These are phyloP conservation scores for Tulasnella sp. DNA, from an alignment of 768 basidiomycete species.

Conservation along the genomic window DNA sequence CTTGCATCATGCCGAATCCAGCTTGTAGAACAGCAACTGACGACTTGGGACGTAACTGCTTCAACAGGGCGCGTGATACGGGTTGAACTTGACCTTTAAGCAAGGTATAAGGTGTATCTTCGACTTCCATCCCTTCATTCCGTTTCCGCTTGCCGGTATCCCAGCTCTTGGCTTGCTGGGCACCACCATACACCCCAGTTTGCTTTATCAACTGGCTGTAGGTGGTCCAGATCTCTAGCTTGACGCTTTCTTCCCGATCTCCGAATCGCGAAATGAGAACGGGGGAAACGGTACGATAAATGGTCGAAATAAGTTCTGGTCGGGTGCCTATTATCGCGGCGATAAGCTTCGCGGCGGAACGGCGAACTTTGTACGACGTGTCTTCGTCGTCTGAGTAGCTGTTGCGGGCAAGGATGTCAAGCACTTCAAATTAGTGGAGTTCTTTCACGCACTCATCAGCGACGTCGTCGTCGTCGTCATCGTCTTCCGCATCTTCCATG, in stretches of 20 bases:
- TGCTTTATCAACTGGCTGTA: slow-evolving; percentile 73
- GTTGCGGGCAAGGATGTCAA: background rate
- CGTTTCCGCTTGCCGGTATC: slow-evolving; percentile 60
- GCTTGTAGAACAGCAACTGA: slow-evolving; percentile 67
- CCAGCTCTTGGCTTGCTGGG: slow-evolving; percentile 39
- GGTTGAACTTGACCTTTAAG: slow-evolving; percentile 64
- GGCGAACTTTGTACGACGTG: slow-evolving; percentile 92
- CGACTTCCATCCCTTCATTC: slow-evolving; percentile 52
- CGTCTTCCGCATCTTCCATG: slow-evolving; percentile 39
- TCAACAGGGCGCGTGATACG: slow-evolving; percentile 67
- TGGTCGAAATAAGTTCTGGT: slow-evolving; percentile 64
- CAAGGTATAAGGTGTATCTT: slow-evolving; percentile 58
- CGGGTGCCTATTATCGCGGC: slow-evolving; percentile 77
- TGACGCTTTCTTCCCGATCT: slow-evolving; percentile 91
- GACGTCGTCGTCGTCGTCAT: slow-evolving; percentile 68
- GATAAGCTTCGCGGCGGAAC: slow-evolving; percentile 83
- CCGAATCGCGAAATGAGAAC: slow-evolving; percentile 82
- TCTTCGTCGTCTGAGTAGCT: slow-evolving; percentile 98
- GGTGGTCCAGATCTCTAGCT: slow-evolving; percentile 82
- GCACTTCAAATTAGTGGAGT: slow-evolving; percentile 16
- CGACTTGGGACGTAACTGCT: slow-evolving; percentile 79
- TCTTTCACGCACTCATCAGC: slow-evolving; percentile 54
- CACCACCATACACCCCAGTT: slow-evolving; percentile 65
- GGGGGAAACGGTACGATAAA: slow-evolving; percentile 79
- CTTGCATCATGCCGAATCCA: slow-evolving; percentile 66